Base-by-base conservation (phyloP, 2,329 filamentous ascomycete species). In the Colletotrichum limetticola region DNA sequence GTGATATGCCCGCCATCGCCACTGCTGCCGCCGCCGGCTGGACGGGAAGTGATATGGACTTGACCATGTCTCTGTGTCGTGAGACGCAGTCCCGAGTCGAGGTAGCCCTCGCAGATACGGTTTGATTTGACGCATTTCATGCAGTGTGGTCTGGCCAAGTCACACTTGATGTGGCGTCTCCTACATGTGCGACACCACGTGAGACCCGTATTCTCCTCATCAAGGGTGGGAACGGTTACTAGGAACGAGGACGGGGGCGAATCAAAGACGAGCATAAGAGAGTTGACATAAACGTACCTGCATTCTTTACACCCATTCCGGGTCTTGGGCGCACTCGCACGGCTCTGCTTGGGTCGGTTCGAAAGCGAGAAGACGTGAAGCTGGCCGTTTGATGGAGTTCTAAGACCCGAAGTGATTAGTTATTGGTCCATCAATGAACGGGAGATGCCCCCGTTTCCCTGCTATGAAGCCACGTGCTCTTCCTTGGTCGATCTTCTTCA, bases 141-240 rank as follows among this genome's bases (percentile, higher is more conserved):
- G 74, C 85, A 86, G 32, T 76, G 76, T 3, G 85, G 85, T 7
- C 79, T 81, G 5, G 78, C 77, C 72, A 86, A 83, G 67, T 86
- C 85, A 74, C 84, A 86, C 77, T 86, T 86, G 46, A 82, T 78
- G 75, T 86, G 85, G 22, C 85, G 82, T 42, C 49, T 49, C 46
- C 67, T 71, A 30, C 16, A 46, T 19, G 42, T 19, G 16, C 42
- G 22, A n/a, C 9, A 32, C 8, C 28, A 35, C 30, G 60, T 65
- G 22, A 72, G 64, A 37, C 37, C n/a, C 16, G 56, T 42, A 28
- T 35, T 37, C 14, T 37, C 14, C 57, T 37, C 22, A 26, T 37
- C 12, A 35, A 6, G 14, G 35, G 53, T 35, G 19, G 24, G 14
- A 55, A 42, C 35, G 1, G 19, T 26, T 22, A 7, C 61, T 26